Evolutionary conservation across 1,284 basidiomycete species (phyloP).

Genomic region (Rhodotorula sp.): DNA sequence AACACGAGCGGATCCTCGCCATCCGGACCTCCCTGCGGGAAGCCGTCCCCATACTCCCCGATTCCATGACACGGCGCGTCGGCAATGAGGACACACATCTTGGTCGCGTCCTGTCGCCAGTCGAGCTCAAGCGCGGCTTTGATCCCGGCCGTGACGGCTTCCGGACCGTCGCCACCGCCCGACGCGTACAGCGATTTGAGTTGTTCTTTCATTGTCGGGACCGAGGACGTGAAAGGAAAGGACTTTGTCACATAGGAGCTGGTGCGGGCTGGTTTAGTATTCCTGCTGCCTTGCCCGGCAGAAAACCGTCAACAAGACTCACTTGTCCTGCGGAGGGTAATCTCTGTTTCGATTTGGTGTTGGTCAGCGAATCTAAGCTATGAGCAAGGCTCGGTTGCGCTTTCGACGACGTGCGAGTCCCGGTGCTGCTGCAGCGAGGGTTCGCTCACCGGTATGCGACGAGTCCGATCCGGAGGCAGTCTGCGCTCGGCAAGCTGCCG

Average conservation of each 20-base stretch:
- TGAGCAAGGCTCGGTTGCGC: background rate
- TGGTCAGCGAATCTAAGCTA: background rate
- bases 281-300: background rate
- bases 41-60: constrained; percentile 82
- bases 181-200: constrained; percentile 83
- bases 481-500: constrained; percentile 76
- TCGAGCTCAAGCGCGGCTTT: constrained; percentile 79
- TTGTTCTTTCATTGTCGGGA: constrained; percentile 79
- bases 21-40: constrained; percentile 54
- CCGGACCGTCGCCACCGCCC: constrained; percentile 95
- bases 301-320: background rate
- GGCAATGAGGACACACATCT: constrained; percentile 74
- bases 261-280: constrained; percentile 4
- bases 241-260: constrained; percentile 73
- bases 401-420: too few relatives aligned
- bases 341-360: constrained; percentile 55
- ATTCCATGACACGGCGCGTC: constrained; percentile 97
- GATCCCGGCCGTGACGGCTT: constrained; percentile 93
- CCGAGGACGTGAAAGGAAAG: constrained; percentile 91
- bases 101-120: constrained; percentile 82
- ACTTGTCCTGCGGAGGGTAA: constrained; percentile 89
- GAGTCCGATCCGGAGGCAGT: constrained; percentile 64
- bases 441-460: constrained; percentile 66
- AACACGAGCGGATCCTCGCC: constrained; percentile 78
- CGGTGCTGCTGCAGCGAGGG: background rate